Conservation (phyloP, 2,329 filamentous ascomycete genomes). For the Cryphonectria carpinicola region DNA sequence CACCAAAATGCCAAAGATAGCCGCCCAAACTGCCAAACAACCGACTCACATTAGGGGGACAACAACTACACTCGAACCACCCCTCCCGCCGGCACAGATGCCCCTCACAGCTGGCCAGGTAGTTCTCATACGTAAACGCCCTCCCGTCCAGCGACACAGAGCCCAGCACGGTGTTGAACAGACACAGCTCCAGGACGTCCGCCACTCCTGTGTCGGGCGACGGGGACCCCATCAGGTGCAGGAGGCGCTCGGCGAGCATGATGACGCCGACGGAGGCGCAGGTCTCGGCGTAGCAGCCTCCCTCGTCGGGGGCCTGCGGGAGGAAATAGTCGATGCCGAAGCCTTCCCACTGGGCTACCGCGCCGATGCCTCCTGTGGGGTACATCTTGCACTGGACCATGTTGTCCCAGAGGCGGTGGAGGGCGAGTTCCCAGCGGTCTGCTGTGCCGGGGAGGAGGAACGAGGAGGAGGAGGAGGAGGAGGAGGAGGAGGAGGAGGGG, state of each 20-base stretch:
- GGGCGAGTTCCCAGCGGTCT: constrained; percentile 41
- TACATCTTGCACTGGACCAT: constrained; percentile 67
- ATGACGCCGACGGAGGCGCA: constrained; percentile 64
- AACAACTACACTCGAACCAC: constrained; percentile 65
- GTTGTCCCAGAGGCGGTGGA: constrained; percentile 59
- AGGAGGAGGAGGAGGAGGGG: neutral
- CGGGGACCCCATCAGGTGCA: constrained; percentile 48
- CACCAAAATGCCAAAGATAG: constrained; percentile 55
- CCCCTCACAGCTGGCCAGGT: constrained; percentile 56
- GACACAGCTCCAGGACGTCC: constrained; percentile 63
- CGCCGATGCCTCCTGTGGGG: constrained; percentile 63
- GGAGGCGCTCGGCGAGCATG: constrained; percentile 61
- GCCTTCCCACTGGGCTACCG: constrained; percentile 61
- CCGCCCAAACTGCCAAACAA: constrained; percentile 60
- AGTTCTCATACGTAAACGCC: constrained; percentile 65
- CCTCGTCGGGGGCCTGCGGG: constrained; percentile 61
- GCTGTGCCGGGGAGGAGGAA: constrained; percentile 31
- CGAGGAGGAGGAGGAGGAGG: neutral
- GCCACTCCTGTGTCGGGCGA: constrained; percentile 54
- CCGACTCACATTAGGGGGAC: constrained; percentile 62
- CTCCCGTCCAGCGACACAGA: constrained; percentile 60
- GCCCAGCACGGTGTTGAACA: constrained; percentile 64
- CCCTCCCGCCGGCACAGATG: constrained; percentile 54
- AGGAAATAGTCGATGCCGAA: constrained; percentile 64
- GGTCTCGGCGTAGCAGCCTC: constrained; percentile 66